A percentile compares a stretch with the other conserved stretches of the same genome.
These are phyloP conservation scores for Blakeslea trispora DNA, from an alignment of 371 early-diverging fungal species.

Conservation along the genomic window DNA sequence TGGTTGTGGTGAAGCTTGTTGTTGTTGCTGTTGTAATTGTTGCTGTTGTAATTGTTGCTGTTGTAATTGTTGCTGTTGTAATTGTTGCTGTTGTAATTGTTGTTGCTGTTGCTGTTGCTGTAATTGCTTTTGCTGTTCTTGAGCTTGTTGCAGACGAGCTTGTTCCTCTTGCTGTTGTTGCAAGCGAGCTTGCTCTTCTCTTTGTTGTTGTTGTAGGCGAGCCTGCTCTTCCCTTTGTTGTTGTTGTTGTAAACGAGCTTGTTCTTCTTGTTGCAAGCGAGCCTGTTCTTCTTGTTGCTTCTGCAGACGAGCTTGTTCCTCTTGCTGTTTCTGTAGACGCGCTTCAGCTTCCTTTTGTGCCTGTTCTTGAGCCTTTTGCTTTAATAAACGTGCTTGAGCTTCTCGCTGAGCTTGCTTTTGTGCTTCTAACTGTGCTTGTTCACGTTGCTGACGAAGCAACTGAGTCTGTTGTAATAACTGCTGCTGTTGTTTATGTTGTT, in stretches of 20 bases:
- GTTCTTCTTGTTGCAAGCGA: conserved; percentile 5
- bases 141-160: conserved; percentile 7
- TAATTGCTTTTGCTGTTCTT: conserved; percentile 15
- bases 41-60: conserved; percentile 2
- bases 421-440: conserved; percentile 17
- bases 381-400: conserved; percentile 15
- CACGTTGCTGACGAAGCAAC: conserved; percentile 1
- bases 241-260: not conserved
- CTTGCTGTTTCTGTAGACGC: conserved; percentile 7
- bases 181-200: not conserved
- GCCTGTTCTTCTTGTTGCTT: conserved; percentile 2
- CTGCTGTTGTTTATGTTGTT: conserved; percentile 3
- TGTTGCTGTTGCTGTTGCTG: conserved; percentile 23
- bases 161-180: conserved; percentile 3
- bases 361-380: conserved; percentile 14
- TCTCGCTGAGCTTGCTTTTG: conserved; percentile 20
- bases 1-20: not conserved
- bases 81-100: conserved; percentile 12
- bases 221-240: not conserved
- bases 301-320: not conserved
- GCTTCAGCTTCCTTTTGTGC: not conserved
- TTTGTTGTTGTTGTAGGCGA: conserved; percentile 3
- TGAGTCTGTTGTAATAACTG: not conserved
- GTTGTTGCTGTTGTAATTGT: conserved; percentile 7
- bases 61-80: conserved; percentile 3